Base-by-base conservation (phyloP, 2,329 filamentous ascomycete genomes). In the Aspergillus arachidicola region DNA sequence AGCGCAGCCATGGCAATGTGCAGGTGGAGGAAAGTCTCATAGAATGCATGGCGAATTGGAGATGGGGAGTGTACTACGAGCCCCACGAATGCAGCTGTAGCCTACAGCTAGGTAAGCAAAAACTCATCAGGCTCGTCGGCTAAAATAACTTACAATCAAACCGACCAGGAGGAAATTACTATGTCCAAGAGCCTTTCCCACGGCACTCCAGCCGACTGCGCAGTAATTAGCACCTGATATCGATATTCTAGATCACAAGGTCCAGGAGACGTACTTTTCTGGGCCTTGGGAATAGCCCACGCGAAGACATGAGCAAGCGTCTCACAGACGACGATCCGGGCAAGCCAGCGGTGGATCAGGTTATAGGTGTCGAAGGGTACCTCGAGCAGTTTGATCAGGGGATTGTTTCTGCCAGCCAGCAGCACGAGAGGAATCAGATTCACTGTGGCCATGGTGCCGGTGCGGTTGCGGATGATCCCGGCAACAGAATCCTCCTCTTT, bases 21-120 rank as follows among this genome's bases (percentile, higher is more conserved):
- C 34, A 90, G 79, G 75, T 91, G 92, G 71, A 98, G 85, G 81
- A 99, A 99, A 1, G 93, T 96, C 81, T 99, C 95, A 81, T 99
- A 99, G 76, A 97, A 97, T 45, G 94, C 93, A 78, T 97, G 94
- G 65, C 95, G 89, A 58, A 99, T 75, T 0, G 93, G 90, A 2
- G 93, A 94, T 59, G 91, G 81, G 11, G 93, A 90, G 32, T 90
- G 82, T 58, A 96, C 72, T 59, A 91, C 73, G 53, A 98, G 82
- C 51, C 91, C 75, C 46, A 86, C 70, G 74, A 97, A 86, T 43
- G 86, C 84, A 56, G 86, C 75, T n/a, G 72, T 70, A 61, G 75
- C 73, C 78, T 79, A 58, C 46, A 57, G n/a, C 9, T 21, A 34
- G 60, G 56, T 71, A 45, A 70, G 64, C 60, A 57, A 28, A n/a